These are phyloP conservation scores for Coemansia sp. DNA, from an alignment of 192 early-diverging fungal species.

Conservation along the genomic window DNA sequence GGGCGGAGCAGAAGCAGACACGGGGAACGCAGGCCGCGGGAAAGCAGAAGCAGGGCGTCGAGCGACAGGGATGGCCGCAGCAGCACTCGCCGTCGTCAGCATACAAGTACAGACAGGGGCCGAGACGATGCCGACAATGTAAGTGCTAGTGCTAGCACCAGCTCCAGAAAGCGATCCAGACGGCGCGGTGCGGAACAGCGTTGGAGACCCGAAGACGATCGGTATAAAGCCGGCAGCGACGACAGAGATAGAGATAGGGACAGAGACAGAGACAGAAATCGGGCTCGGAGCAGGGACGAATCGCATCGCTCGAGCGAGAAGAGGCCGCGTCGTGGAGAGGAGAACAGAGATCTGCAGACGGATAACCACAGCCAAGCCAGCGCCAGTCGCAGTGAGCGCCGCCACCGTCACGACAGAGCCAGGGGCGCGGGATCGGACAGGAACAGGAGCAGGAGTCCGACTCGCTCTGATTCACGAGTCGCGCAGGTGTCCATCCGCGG, in stretches of 20 bases:
- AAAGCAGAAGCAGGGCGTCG: neutral
- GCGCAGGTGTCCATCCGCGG: constrained; percentile 30
- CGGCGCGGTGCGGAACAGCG: constrained; percentile 8
- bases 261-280: constrained; percentile 3
- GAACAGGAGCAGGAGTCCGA: constrained; percentile 37
- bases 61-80: constrained; percentile 2
- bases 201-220: neutral
- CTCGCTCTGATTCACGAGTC: constrained; percentile 9
- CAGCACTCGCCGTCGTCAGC: neutral
- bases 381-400: neutral
- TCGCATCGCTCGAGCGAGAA: constrained; percentile 6
- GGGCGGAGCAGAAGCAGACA: constrained; percentile 10
- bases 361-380: constrained; percentile 10
- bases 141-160: neutral
- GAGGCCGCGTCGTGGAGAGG: constrained; percentile 6
- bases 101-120: neutral
- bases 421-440: neutral
- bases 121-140: constrained; percentile 4
- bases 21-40: neutral
- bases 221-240: neutral
- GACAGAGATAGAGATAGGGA: neutral
- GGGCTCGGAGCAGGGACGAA: constrained; percentile 5
- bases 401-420: neutral
- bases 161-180: constrained; percentile 1
- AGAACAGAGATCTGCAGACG: constrained; percentile 9